Evolutionary conservation across 2,329 filamentous ascomycete genomes (phyloP).

Genomic region (Thermoascus crustaceus): DNA sequence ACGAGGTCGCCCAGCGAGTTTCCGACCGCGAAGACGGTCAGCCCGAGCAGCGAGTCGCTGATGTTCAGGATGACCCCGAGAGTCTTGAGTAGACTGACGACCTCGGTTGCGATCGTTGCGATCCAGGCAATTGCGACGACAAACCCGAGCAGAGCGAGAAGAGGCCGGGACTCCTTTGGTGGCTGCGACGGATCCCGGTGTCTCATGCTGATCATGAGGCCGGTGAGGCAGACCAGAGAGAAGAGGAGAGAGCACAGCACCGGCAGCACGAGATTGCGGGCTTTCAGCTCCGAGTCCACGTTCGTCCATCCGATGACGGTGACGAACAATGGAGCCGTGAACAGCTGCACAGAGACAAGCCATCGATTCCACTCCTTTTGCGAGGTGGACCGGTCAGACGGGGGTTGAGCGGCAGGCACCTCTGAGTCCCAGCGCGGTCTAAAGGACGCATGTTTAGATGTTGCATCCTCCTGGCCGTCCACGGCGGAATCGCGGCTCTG

Average conservation of each 20-base stretch:
- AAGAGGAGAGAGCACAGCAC: constrained; percentile 57
- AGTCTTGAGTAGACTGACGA: constrained; percentile 89
- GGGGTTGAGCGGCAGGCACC: constrained; percentile 23
- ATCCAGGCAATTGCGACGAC: constrained; percentile 92
- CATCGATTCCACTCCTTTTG: constrained; percentile 75
- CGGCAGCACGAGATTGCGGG: constrained; percentile 47
- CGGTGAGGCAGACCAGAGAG: constrained; percentile 58
- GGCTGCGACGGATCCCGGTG: constrained; percentile 44
- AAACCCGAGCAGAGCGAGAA: constrained; percentile 85
- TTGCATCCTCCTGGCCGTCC: too few species aligned
- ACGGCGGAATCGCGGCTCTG: constrained; percentile 6
- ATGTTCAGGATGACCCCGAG: constrained; percentile 87
- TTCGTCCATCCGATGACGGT: constrained; percentile 58
- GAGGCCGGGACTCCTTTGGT: constrained; percentile 63
- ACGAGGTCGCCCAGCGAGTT: constrained; percentile 93
- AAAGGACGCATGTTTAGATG: too few species aligned
- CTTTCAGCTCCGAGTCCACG: constrained; percentile 50
- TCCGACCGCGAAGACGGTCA: constrained; percentile 93
- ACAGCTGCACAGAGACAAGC: constrained; percentile 77
- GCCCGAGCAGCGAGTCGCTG: constrained; percentile 84
- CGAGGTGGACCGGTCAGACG: constrained; percentile 13
- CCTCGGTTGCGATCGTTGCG: constrained; percentile 87
- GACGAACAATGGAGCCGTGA: constrained; percentile 79
- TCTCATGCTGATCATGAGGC: constrained; percentile 60
- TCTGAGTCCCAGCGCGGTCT: constrained; percentile 33